Conservation (phyloP, 495 filamentous ascomycete genomes). For the Lepidopterella palustris region DNA sequence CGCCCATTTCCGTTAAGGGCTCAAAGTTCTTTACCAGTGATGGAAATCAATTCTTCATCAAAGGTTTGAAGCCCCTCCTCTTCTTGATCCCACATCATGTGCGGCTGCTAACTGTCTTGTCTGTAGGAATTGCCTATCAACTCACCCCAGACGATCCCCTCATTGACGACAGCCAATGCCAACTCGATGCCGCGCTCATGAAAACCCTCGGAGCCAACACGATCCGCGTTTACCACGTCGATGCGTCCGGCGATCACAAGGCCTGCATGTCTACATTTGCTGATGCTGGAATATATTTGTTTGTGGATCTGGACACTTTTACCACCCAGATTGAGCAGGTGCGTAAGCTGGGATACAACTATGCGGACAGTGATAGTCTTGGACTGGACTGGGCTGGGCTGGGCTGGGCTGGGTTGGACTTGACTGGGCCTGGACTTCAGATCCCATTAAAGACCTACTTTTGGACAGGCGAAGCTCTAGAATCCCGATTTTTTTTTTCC, state of each 20-base stretch:
- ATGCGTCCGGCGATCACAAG: conserved; percentile 58
- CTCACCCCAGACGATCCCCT: conserved; percentile 64
- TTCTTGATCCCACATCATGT: background rate
- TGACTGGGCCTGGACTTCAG: too few relatives aligned
- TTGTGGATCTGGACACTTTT: conserved; percentile 82
- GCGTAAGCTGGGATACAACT: conserved; percentile 27
- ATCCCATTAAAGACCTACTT: too few relatives aligned
- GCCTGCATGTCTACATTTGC: conserved; percentile 77
- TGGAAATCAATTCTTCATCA: conserved; percentile 75
- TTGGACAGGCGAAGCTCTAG: too few relatives aligned
- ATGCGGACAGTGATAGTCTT: too few relatives aligned
- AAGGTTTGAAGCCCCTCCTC: conserved; percentile 55
- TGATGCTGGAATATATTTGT: conserved; percentile 76
- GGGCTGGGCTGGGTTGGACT: background rate
- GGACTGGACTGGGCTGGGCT: too few relatives aligned
- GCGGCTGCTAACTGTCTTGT: conserved; percentile 2
- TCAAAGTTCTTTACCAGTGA: conserved; percentile 77
- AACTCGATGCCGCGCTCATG: conserved; percentile 72
- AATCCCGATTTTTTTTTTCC: too few relatives aligned
- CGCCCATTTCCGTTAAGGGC: conserved; percentile 63
- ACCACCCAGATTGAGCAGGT: conserved; percentile 69
- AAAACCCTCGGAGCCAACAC: conserved; percentile 71
- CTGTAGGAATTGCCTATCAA: conserved; percentile 57
- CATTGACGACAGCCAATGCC: conserved; percentile 67
- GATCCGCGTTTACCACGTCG: conserved; percentile 87